These are phyloP conservation scores for Dictyostelium citrinum DNA, from an alignment of 78 protist genomes.

Conservation along the genomic window DNA sequence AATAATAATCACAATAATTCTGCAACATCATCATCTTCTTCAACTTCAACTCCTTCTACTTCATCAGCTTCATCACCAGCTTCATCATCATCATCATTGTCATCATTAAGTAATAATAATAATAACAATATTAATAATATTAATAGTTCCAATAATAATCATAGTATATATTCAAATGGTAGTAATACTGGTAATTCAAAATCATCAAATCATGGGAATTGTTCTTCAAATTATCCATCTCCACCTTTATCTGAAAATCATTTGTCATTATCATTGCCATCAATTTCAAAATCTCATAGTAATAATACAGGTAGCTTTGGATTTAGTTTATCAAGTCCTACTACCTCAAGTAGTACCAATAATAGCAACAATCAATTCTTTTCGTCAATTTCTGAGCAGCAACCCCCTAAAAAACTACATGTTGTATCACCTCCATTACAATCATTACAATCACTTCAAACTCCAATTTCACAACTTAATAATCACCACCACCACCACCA, in stretches of 20 bases:
- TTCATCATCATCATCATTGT: background rate
- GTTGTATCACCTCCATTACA: background rate
- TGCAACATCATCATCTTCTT: background rate
- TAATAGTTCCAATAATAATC: background rate
- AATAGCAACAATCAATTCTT: background rate
- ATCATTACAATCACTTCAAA: background rate
- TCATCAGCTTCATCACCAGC: background rate
- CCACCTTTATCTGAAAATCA: conserved; percentile 1
- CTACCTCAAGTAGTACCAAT: background rate
- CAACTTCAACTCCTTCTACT: background rate
- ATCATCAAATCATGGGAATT: background rate
- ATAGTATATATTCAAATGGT: background rate
- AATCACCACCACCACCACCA: background rate
- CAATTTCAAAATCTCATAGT: background rate
- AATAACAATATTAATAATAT: background rate
- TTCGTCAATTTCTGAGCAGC: background rate
- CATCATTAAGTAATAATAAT: background rate
- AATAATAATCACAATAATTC: background rate
- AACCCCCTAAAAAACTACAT: background rate
- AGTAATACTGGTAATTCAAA: background rate
- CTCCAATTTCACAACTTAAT: background rate
- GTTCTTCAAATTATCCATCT: background rate
- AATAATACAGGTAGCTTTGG: background rate
- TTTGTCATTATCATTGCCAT: background rate
- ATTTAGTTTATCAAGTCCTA: conserved; percentile 1